Evolutionary conservation across 495 filamentous ascomycete species (phyloP), one percentile per base, ranked within the genome.

Genomic region (Hyaloscypha variabilis): DNA sequence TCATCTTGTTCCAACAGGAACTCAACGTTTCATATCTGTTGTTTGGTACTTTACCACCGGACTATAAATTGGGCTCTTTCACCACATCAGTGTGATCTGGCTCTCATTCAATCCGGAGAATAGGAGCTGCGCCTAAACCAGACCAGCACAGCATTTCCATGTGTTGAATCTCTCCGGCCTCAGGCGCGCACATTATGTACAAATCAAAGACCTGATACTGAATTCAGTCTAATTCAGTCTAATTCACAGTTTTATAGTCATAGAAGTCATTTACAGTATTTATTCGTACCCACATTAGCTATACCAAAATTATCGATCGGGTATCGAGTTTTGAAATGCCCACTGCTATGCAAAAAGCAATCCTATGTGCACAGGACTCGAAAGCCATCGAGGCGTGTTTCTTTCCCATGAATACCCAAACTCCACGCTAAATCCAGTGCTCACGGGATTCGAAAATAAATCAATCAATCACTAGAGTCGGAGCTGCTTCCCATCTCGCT

Each of bases 101-200:
- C 78, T 79, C 80, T 81, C 77, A 81, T 82, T 79, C 72, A 73
- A 73, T 81, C 82, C 81, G 79, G 63, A 84, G 69, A 83, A 69
- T 61, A 74, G 73, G 46, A 31, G 34, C 60, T 26, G 58, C 63
- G 62, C 53, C 60, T 65, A 46, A 67, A 69, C 66, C 63, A 71
- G 66, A 61, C 67, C 61, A 61, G 56, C 65, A 42, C 51, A 28
- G 19, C 58, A 39, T 13, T 36, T 56, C 53, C 59, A 60, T 71
- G 57, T 19, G 34, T 36, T 66, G 65, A 58, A 56, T 66, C 65
- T 71, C 52, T 68, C 63, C 54, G 65, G 65, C 69, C 58, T 67
- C 55, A 68, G 62, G 63, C 53, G 69, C 53, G 62, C 39, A 68
- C 60, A 71, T 66, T 53, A 21, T 17, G 6, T 46, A 3, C 6